phyloP scores from a whole-genome alignment of 768 basidiomycete species.

The Chalciporus chontae region DNA sequence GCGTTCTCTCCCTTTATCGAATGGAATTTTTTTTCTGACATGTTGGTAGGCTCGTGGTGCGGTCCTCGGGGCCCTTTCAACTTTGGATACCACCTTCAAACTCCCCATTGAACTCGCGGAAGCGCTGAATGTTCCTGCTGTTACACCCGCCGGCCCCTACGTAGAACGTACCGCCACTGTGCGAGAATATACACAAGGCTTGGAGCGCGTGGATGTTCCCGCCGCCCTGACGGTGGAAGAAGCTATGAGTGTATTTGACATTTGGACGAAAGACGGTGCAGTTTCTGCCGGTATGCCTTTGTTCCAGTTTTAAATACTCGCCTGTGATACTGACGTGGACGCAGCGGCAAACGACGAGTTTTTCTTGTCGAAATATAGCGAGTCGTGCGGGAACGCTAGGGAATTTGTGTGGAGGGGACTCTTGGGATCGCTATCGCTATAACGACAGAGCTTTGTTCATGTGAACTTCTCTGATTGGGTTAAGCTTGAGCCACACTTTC shows the following conservation, averaged over 20 bases:
- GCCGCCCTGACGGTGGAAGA: constrained; percentile 60
- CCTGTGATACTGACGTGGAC: background rate
- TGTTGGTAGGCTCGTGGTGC: constrained; percentile 58
- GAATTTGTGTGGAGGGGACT: constrained; percentile 74
- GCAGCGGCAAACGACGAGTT: constrained; percentile 56
- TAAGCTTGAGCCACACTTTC: too few relatives aligned
- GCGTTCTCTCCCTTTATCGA: constrained; percentile 28
- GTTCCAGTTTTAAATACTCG: background rate
- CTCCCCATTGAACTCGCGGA: constrained; percentile 63
- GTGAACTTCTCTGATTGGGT: background rate
- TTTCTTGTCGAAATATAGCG: constrained; percentile 76
- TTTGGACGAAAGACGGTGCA: constrained; percentile 66
- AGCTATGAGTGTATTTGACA: constrained; percentile 69
- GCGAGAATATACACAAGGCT: constrained; percentile 50
- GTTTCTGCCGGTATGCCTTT: constrained; percentile 44
- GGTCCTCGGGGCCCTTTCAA: constrained; percentile 66
- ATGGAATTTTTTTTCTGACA: background rate
- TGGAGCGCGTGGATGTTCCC: constrained; percentile 50
- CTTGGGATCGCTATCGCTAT: constrained; percentile 31
- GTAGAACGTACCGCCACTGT: constrained; percentile 49
- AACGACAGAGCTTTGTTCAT: constrained; percentile 1
- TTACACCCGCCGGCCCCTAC: constrained; percentile 49
- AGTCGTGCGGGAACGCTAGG: constrained; percentile 74
- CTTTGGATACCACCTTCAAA: constrained; percentile 55
- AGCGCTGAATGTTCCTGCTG: constrained; percentile 47